Percentiles rank a stretch among this genome's conserved stretches.
Evolutionary conservation across 345 rosid species (phyloP).

Genomic region (Bruguiera parviflora): DNA sequence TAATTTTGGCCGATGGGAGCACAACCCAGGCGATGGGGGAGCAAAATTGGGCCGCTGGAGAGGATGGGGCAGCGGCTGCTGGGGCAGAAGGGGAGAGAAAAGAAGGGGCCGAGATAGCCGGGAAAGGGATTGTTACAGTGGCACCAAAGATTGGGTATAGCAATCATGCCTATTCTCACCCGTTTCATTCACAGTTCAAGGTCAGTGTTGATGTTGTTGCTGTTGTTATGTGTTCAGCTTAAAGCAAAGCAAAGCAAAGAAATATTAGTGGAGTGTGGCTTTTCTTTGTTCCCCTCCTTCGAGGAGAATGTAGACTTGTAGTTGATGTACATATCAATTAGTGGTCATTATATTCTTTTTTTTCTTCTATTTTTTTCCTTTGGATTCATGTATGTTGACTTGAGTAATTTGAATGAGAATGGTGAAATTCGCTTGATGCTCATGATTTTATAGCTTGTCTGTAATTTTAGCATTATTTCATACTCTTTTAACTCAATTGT

Average conservation of each 20-base stretch:
- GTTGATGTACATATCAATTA: conserved; percentile 14
- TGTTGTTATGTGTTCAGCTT: conserved; percentile 20
- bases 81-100: conserved; percentile 49
- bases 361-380: background rate
- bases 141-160: conserved; percentile 72
- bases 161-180: conserved; percentile 78
- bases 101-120: conserved; percentile 48
- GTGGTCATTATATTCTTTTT: background rate
- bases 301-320: conserved; percentile 15
- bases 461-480: background rate
- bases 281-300: conserved; percentile 4
- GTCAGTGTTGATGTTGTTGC: conserved; percentile 60
- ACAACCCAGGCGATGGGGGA: conserved; percentile 55
- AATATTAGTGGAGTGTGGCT: conserved; percentile 3
- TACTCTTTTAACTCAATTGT: background rate
- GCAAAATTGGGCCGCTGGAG: conserved; percentile 50
- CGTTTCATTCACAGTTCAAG: conserved; percentile 99
- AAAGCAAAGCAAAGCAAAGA: conserved; percentile 13
- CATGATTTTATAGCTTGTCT: background rate
- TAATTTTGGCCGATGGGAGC: conserved; percentile 68
- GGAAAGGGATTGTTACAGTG: conserved; percentile 29
- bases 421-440: conserved; percentile 9
- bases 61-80: conserved; percentile 35
- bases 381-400: conserved; percentile 5
- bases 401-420: conserved; percentile 24